Evolutionary conservation across 2,329 filamentous ascomycete genomes (phyloP).

Genomic region (Lithohypha guttulata): DNA sequence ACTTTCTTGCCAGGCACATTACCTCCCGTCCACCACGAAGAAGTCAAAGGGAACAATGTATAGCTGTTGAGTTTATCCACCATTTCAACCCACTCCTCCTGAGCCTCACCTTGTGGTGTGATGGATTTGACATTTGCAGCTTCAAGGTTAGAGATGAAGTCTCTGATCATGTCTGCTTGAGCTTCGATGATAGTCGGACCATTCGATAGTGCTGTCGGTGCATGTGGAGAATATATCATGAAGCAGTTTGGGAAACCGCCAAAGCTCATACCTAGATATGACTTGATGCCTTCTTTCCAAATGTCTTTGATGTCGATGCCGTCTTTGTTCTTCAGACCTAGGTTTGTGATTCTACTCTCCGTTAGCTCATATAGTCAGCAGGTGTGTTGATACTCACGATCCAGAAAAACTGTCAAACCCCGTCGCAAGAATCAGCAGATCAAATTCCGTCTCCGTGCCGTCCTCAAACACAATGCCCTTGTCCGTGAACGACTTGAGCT

Average conservation of each 20-base stretch:
- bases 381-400: conserved; percentile 1
- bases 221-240: conserved; percentile 45
- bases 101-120: conserved; percentile 37
- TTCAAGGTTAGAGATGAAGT: conserved; percentile 42
- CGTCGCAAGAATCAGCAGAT: conserved; percentile 34
- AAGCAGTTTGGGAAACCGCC: conserved; percentile 39
- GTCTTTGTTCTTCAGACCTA: conserved; percentile 29
- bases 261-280: conserved; percentile 35
- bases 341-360: conserved; percentile 25
- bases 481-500: conserved; percentile 17
- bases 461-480: conserved; percentile 15
- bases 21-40: conserved; percentile 47
- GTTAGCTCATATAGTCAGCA: background rate
- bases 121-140: conserved; percentile 39
- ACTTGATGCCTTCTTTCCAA: conserved; percentile 29
- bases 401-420: conserved; percentile 36
- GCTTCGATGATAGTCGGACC: conserved; percentile 43
- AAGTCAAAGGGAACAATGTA: conserved; percentile 41
- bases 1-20: conserved; percentile 42
- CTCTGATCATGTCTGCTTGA: conserved; percentile 34
- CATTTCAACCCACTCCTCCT: conserved; percentile 39
- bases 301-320: conserved; percentile 26
- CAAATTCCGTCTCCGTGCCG: conserved; percentile 27
- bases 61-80: conserved; percentile 37
- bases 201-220: conserved; percentile 15